These are phyloP conservation scores for Talaromyces sp. DNA, from an alignment of 2,329 filamentous ascomycete species.

Conservation along the genomic window DNA sequence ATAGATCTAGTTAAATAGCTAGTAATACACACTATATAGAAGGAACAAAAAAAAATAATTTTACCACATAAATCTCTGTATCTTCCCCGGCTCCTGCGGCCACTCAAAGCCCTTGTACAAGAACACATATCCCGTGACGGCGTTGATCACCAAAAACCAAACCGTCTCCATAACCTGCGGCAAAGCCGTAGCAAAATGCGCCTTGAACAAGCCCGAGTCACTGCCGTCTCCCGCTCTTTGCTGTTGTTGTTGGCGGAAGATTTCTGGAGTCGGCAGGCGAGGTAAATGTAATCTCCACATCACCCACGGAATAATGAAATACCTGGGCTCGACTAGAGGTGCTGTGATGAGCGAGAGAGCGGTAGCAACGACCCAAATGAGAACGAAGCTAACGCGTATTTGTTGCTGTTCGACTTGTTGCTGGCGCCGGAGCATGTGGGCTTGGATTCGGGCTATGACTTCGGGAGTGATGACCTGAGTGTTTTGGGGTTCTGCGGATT, in stretches of 20 bases:
- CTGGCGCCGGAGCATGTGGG: conserved; percentile 25
- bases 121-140: conserved; percentile 50
- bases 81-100: conserved; percentile 52
- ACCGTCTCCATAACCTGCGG: conserved; percentile 46
- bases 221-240: conserved; percentile 10
- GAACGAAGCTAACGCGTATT: conserved; percentile 47
- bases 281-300: conserved; percentile 83
- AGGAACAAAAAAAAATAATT: neutral
- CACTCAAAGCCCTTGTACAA: conserved; percentile 53
- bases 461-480: conserved; percentile 21
- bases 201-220: conserved; percentile 19
- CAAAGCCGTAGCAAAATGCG: conserved; percentile 21
- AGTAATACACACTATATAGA: neutral
- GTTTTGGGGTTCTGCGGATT: conserved; percentile 13
- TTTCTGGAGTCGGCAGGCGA: conserved; percentile 26
- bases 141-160: conserved; percentile 54
- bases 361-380: conserved; percentile 64
- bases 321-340: conserved; percentile 88
- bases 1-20: neutral
- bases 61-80: conserved; percentile 59
- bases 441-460: conserved; percentile 23
- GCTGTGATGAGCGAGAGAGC: conserved; percentile 77
- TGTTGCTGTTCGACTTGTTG: conserved; percentile 20
- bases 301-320: conserved; percentile 93
- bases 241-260: conserved; percentile 23